These are phyloP conservation scores for Zarea fungicola DNA, from an alignment of 2,329 filamentous ascomycete genomes.

Conservation along the genomic window DNA sequence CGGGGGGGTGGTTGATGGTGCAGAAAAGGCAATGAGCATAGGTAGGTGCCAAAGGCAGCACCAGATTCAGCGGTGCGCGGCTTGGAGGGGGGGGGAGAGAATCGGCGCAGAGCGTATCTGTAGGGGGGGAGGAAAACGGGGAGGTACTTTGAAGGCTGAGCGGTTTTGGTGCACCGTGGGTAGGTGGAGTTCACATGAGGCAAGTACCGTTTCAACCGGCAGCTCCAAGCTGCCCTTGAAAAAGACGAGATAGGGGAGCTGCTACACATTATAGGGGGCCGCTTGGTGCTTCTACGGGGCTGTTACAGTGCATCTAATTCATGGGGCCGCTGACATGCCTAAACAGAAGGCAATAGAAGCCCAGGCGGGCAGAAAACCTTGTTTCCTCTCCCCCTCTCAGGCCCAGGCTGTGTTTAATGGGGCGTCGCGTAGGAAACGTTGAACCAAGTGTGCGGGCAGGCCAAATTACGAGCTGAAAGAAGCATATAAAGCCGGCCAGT, in stretches of 20 bases:
- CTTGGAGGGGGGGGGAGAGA: too few species aligned
- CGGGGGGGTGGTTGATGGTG: slow-evolving; percentile 10
- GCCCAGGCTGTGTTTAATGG: not conserved
- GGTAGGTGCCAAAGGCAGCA: not conserved
- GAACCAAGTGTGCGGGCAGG: not conserved
- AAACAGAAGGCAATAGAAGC: not conserved
- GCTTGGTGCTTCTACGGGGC: too few species aligned
- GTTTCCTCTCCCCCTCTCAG: not conserved
- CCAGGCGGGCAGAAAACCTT: not conserved
- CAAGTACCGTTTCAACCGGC: slow-evolving; percentile 5
- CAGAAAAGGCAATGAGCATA: not conserved
- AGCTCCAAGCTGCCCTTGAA: not conserved
- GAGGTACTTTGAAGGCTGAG: not conserved
- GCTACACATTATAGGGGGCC: too few species aligned
- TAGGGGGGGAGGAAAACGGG: too few species aligned
- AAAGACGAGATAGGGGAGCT: not conserved
- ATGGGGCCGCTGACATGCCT: not conserved
- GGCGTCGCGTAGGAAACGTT: slow-evolving; percentile 8
- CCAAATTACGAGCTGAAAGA: not conserved
- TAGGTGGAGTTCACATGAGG: not conserved
- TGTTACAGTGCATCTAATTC: too few species aligned
- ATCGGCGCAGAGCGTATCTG: too few species aligned
- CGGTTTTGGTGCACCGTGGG: too few species aligned
- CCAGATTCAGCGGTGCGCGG: too few species aligned
- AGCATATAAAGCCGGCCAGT: not conserved